Evolutionary conservation across 2,329 filamentous ascomycete species (phyloP).

Genomic region (Phyllosticta citriasiana): DNA sequence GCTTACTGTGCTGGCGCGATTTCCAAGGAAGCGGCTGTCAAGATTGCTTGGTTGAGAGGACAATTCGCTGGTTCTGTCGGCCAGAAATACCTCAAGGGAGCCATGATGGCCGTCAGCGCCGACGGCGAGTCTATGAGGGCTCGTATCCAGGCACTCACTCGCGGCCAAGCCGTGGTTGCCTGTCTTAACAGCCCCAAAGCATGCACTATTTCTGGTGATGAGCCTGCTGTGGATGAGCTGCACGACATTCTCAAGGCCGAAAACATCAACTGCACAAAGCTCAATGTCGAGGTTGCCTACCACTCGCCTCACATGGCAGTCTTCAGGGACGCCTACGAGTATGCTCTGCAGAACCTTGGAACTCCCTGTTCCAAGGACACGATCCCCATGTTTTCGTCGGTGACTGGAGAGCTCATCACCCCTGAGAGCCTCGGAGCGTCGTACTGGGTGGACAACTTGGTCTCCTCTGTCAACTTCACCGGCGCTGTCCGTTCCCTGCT

Average conservation of each 20-base stretch:
- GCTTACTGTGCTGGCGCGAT: conserved; percentile 17
- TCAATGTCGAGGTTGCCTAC: conserved; percentile 35
- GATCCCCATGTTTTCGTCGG: conserved; percentile 1
- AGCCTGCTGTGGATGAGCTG: conserved; percentile 23
- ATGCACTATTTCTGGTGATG: conserved; percentile 38
- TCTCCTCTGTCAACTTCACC: not conserved
- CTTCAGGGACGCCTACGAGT: conserved; percentile 19
- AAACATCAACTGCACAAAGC: conserved; percentile 27
- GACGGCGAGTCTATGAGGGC: not conserved
- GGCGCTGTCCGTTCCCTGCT: conserved; percentile 13
- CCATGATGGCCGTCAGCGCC: conserved; percentile 8
- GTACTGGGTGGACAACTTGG: conserved; percentile 1
- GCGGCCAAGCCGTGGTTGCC: conserved; percentile 13
- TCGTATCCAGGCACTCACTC: not conserved
- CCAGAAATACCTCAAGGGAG: not conserved
- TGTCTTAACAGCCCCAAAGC: conserved; percentile 31
- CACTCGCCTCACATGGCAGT: conserved; percentile 35
- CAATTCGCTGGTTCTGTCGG: not conserved
- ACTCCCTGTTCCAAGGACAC: not conserved
- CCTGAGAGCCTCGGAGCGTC: not conserved
- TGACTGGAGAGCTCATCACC: not conserved
- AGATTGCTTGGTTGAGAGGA: conserved; percentile 17
- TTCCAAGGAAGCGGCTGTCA: conserved; percentile 15
- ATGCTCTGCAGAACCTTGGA: not conserved
- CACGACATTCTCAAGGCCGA: conserved; percentile 23